Conservation (phyloP, 106 monocot genomes). For the Acanthochlamys bracteata region DNA sequence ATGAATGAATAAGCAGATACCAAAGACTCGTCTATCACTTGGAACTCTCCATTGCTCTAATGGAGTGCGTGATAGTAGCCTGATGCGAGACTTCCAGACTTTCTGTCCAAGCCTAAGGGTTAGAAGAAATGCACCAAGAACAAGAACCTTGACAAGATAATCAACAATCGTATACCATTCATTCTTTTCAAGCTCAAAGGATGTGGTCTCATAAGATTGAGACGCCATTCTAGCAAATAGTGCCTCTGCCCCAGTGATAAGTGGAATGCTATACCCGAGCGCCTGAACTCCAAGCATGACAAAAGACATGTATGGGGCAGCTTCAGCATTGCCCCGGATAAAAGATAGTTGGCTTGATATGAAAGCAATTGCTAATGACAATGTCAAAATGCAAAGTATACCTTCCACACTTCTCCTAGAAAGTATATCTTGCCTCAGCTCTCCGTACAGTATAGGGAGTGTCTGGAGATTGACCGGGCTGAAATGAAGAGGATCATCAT, state of each 20-base stretch:
- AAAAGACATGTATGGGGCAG: constrained; percentile 38
- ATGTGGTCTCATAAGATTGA: constrained; percentile 13
- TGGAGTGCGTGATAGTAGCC: constrained; percentile 37
- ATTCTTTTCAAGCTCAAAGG: constrained; percentile 28
- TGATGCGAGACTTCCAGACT: constrained; percentile 60
- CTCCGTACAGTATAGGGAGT: constrained; percentile 40
- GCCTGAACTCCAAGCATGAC: constrained; percentile 66
- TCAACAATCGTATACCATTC: constrained; percentile 23
- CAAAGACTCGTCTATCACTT: constrained; percentile 45
- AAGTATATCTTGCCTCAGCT: constrained; percentile 50
- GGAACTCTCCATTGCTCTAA: constrained; percentile 42
- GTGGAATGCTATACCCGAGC: constrained; percentile 54
- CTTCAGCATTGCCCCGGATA: constrained; percentile 14
- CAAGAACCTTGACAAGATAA: constrained; percentile 47
- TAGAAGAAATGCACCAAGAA: constrained; percentile 46
- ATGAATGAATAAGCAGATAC: constrained; percentile 26
- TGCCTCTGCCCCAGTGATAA: constrained; percentile 56
- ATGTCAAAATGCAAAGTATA: constrained; percentile 30
- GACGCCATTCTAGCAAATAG: constrained; percentile 31
- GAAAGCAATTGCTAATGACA: constrained; percentile 32
- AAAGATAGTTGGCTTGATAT: constrained; percentile 45
- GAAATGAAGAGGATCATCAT: constrained; percentile 50
- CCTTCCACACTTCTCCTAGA: constrained; percentile 47
- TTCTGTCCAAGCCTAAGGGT: constrained; percentile 59
- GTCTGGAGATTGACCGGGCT: constrained; percentile 43